Evolutionary conservation across 345 rosid genomes (phyloP).

Genomic region (Turritis glabra): DNA sequence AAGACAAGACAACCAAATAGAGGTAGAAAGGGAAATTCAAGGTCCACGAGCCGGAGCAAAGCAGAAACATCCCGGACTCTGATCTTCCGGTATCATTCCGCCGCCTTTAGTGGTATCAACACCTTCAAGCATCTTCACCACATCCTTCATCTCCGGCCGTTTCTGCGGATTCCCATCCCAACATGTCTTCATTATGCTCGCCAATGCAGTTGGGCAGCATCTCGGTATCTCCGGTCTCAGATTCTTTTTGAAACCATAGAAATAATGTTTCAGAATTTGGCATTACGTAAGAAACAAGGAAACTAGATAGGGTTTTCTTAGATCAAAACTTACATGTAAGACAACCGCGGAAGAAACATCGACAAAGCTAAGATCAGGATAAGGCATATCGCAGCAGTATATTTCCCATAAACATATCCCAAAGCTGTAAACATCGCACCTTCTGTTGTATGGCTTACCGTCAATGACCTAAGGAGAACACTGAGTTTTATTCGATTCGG

Average conservation of each 20-base stretch:
- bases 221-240: slow-evolving; percentile 85
- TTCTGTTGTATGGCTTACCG: slow-evolving; percentile 90
- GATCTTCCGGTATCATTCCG: slow-evolving; percentile 94
- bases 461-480: slow-evolving; percentile 63
- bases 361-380: slow-evolving; percentile 77
- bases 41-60: slow-evolving; percentile 80
- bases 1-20: background rate
- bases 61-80: slow-evolving; percentile 66
- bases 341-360: slow-evolving; percentile 85
- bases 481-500: background rate
- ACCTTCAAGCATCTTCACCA: slow-evolving; percentile 76
- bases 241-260: slow-evolving; percentile 46
- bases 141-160: slow-evolving; percentile 87
- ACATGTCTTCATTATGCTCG: slow-evolving; percentile 74
- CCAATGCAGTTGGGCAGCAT: slow-evolving; percentile 76
- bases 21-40: slow-evolving; percentile 26
- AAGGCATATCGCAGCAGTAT: slow-evolving; percentile 96
- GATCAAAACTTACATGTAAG: slow-evolving; percentile 58
- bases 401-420: slow-evolving; percentile 98
- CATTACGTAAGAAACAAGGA: slow-evolving; percentile 8
- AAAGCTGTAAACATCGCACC: slow-evolving; percentile 94
- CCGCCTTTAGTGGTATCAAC: slow-evolving; percentile 89
- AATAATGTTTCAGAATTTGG: background rate
- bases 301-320: background rate
- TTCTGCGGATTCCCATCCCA: slow-evolving; percentile 79